These are phyloP conservation scores for Didymella glomerata DNA, from an alignment of 2,329 filamentous ascomycete species.

Conservation along the genomic window DNA sequence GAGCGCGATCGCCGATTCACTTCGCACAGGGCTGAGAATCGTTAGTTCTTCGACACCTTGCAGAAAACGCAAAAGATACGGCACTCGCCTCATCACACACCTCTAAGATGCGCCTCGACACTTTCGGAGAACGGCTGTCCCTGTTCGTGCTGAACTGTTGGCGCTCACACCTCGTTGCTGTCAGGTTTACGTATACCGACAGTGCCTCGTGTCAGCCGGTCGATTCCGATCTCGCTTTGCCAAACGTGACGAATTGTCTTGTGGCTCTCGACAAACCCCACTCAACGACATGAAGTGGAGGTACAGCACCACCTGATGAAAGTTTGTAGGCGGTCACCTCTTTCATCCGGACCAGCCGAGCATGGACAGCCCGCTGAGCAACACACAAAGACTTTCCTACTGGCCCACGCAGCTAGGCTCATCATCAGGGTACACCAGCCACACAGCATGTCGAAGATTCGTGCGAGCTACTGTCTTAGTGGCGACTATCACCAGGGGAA, in stretches of 20 bases:
- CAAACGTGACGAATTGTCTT: conserved; percentile 8
- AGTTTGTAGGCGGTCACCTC: not conserved
- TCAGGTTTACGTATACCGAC: not conserved
- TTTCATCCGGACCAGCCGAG: conserved; percentile 12
- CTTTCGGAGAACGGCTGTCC: not conserved
- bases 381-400: not conserved
- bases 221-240: conserved; percentile 19
- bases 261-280: conserved; percentile 3
- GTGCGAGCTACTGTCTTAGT: conserved; percentile 16
- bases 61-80: conserved; percentile 5
- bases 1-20: conserved; percentile 28
- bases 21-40: conserved; percentile 10
- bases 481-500: conserved; percentile 23
- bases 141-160: not conserved
- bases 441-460: conserved; percentile 9
- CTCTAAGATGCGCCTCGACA: not conserved
- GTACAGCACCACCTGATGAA: not conserved
- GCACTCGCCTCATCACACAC: not conserved
- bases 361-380: not conserved
- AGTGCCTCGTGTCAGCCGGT: conserved; percentile 18
- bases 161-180: not conserved
- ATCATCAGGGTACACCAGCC: conserved; percentile 1
- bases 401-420: not conserved
- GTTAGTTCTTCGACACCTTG: conserved; percentile 3
- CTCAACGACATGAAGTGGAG: conserved; percentile 13